These are phyloP conservation scores for Peziza echinospora DNA, from an alignment of 495 filamentous ascomycete species.

Conservation along the genomic window DNA sequence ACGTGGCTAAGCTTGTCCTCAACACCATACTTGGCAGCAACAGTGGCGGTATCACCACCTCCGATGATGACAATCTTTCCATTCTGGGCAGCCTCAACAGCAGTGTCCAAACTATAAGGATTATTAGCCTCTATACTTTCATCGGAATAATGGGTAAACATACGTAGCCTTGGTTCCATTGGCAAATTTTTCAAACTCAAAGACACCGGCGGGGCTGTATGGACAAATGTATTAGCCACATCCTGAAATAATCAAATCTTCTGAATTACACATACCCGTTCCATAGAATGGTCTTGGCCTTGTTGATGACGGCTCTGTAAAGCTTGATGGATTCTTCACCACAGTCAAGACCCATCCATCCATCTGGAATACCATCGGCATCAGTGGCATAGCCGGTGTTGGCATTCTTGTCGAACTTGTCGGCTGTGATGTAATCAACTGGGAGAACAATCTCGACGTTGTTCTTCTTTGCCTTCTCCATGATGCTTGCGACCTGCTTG, in stretches of 20 bases:
- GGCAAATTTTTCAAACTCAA: slow-evolving; percentile 89
- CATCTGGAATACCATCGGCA: slow-evolving; percentile 74
- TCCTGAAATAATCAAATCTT: slow-evolving; percentile 7
- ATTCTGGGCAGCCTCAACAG: slow-evolving; percentile 50
- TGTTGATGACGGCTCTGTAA: slow-evolving; percentile 62
- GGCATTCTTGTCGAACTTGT: slow-evolving; percentile 82
- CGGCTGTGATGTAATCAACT: slow-evolving; percentile 83
- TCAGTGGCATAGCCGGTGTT: slow-evolving; percentile 65
- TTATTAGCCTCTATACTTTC: neutral
- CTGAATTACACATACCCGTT: slow-evolving; percentile 33
- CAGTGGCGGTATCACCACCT: slow-evolving; percentile 93
- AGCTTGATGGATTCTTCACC: slow-evolving; percentile 68
- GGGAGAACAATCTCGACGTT: slow-evolving; percentile 86
- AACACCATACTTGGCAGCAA: slow-evolving; percentile 86
- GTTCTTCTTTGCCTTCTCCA: slow-evolving; percentile 92
- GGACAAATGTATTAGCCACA: too few species aligned
- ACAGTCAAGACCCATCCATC: slow-evolving; percentile 92
- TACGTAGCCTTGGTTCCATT: slow-evolving; percentile 63
- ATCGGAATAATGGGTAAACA: neutral
- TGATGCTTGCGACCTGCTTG: slow-evolving; percentile 71
- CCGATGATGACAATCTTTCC: slow-evolving; percentile 95
- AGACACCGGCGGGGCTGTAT: slow-evolving; percentile 86
- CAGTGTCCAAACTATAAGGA: slow-evolving; percentile 40
- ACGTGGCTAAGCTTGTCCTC: slow-evolving; percentile 97
- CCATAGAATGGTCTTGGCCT: slow-evolving; percentile 95